Conservation (phyloP, 371 early-diverging fungal genomes). For the Capniomyces stellatus region DNA sequence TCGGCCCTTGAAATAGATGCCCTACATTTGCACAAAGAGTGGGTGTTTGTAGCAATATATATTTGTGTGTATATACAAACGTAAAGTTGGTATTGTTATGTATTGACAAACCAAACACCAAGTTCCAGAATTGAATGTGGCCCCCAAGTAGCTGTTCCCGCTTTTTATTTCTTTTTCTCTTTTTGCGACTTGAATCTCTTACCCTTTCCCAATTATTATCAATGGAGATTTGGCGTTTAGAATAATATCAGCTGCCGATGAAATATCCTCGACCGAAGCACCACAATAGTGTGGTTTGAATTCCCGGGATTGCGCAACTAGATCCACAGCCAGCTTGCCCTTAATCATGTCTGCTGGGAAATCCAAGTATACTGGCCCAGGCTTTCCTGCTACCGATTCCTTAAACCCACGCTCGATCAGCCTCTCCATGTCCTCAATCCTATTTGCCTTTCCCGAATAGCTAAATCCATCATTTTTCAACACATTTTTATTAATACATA, state of each 20-base stretch:
- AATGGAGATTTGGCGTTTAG: constrained; percentile 37
- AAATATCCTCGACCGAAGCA: constrained; percentile 26
- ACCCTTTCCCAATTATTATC: constrained; percentile 58
- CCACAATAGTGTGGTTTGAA: constrained; percentile 15
- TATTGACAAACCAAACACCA: too few relatives aligned
- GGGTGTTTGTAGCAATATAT: too few relatives aligned
- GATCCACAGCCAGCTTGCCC: constrained; percentile 7
- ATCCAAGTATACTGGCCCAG: constrained; percentile 56
- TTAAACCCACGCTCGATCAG: constrained; percentile 39
- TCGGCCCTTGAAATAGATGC: constrained; percentile 53
- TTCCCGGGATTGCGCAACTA: constrained; percentile 1
- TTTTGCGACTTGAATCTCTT: too few relatives aligned
- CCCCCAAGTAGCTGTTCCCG: too few relatives aligned
- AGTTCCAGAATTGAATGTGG: too few relatives aligned
- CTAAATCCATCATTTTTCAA: constrained; percentile 9
- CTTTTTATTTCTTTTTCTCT: too few relatives aligned
- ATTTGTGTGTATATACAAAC: too few relatives aligned
- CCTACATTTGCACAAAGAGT: neutral
- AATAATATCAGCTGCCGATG: constrained; percentile 15
- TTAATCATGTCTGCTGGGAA: constrained; percentile 56
- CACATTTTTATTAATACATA: too few relatives aligned
- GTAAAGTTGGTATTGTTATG: too few relatives aligned
- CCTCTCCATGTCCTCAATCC: constrained; percentile 32
- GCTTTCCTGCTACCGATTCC: constrained; percentile 36
- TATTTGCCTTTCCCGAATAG: constrained; percentile 31